These are phyloP conservation scores for Trichothecium sympodiale DNA, from an alignment of 2,329 filamentous ascomycete genomes.

Conservation along the genomic window DNA sequence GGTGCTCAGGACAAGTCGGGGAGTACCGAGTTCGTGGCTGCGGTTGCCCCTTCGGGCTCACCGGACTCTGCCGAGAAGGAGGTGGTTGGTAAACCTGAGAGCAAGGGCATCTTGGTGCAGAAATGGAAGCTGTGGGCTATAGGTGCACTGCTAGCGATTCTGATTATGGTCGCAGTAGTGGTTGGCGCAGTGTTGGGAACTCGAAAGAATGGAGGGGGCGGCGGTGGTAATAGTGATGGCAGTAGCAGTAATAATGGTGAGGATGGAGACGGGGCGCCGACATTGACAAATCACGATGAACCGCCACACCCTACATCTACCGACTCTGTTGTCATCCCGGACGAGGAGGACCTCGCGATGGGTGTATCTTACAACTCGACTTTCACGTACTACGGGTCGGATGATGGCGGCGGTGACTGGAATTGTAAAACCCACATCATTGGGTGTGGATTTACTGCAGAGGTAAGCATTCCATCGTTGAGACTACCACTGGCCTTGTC, in stretches of 20 bases:
- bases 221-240: not conserved
- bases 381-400: slow-evolving; percentile 5
- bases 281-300: too few species aligned
- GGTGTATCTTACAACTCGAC: slow-evolving; percentile 6
- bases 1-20: not conserved
- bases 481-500: not conserved
- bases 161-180: slow-evolving; percentile 3
- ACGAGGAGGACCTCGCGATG: slow-evolving; percentile 1
- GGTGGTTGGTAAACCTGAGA: too few species aligned
- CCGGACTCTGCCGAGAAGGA: too few species aligned
- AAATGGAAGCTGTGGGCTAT: slow-evolving; percentile 1
- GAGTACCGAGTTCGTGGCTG: not conserved
- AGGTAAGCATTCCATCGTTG: slow-evolving; percentile 1
- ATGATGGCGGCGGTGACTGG: slow-evolving; percentile 1
- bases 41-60: too few species aligned
- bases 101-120: not conserved
- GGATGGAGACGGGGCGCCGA: not conserved
- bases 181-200: slow-evolving; percentile 4
- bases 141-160: not conserved
- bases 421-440: slow-evolving; percentile 2
- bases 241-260: not conserved
- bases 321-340: not conserved
- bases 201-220: not conserved
- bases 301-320: not conserved
- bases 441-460: slow-evolving; percentile 1